Evolutionary conservation across 2,329 filamentous ascomycete species (phyloP).

Genomic region (Fusarium pseudograminearum): DNA sequence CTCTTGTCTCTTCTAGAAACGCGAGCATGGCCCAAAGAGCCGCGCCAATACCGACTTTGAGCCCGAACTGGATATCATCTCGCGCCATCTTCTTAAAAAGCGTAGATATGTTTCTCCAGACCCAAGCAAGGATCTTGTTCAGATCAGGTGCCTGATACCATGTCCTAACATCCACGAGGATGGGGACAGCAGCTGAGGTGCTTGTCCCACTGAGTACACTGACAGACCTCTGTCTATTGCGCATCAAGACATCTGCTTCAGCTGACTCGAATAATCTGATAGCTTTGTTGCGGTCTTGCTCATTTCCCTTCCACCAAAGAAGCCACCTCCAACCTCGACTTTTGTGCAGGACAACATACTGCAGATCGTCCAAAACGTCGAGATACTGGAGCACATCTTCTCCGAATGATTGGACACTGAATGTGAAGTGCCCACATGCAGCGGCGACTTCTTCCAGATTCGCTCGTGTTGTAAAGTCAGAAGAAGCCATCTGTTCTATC

Average conservation of each 20-base stretch:
- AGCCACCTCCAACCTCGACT: slow-evolving; percentile 84
- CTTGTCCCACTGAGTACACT: background rate
- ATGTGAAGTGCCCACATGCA: slow-evolving; percentile 95
- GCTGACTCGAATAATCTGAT: slow-evolving; percentile 56
- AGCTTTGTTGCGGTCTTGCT: slow-evolving; percentile 24
- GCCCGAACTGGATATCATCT: slow-evolving; percentile 73
- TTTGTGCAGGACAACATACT: slow-evolving; percentile 73
- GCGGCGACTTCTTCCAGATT: slow-evolving; percentile 95
- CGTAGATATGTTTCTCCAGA: slow-evolving; percentile 47
- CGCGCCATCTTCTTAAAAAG: slow-evolving; percentile 60
- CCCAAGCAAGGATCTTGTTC: slow-evolving; percentile 41
- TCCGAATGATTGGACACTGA: slow-evolving; percentile 88
- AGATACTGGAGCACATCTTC: slow-evolving; percentile 88
- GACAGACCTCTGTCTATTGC: background rate
- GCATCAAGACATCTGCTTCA: slow-evolving; percentile 38
- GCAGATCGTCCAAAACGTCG: slow-evolving; percentile 85
- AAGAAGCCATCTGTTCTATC: slow-evolving; percentile 70
- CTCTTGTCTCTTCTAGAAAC: slow-evolving; percentile 81
- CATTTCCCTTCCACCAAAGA: slow-evolving; percentile 72
- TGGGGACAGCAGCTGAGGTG: background rate
- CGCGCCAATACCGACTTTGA: slow-evolving; percentile 93
- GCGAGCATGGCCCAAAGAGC: slow-evolving; percentile 89
- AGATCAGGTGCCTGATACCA: slow-evolving; percentile 32
- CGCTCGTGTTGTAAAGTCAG: slow-evolving; percentile 74
- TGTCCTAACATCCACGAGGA: background rate